Evolutionary conservation across 2,329 filamentous ascomycete species (phyloP), one percentile per base, ranked within the genome.

Genomic region (Trichoderma polysporum): DNA sequence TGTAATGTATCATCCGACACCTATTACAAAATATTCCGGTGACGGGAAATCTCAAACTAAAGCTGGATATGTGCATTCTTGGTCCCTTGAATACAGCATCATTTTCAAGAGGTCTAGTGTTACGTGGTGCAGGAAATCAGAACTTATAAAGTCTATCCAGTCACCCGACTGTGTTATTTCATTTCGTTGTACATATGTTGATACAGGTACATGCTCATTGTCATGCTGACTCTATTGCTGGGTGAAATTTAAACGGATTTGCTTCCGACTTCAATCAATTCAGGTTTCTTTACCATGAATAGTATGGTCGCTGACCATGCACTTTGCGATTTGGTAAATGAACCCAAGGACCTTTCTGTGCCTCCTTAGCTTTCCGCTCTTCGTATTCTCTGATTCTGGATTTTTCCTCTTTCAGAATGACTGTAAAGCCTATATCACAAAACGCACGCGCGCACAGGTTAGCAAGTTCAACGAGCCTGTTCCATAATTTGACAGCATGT

Each of bases 381-480:
- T 92, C 84, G 74, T 90, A 87, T 76, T 93, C 86, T 68, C 95
- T 87, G 74, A 97, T 89, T 64, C 93, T 85, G 6, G 95, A 97
- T 78, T 91, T 91, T 78, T 98, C 94, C 77, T 99, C 95, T 82
- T 98, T 99, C 76, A 99, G 82, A 15, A 97, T 78, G 39, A 99
- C 81, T 0, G 90, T 88, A 68, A 97, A 86, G 71, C 85, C 92
- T 93, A 72, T 8, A 25, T 7, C 12, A 19, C 10, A 19, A 59
- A 17, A 25, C 15, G 8, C 35, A 19, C 25, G 56, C 15, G 17
- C 29, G 25, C 15, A 22, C 2, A 25, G 19, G 61, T 64, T 54
- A 64, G 61, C 61, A 56, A 47, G 13, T 19, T 45, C 6, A 63
- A 61, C 12, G 22, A 39, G 6, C 12, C 6, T 13, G 22, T 13